Evolutionary conservation across 768 basidiomycete genomes (phyloP).

Genomic region (Macrolepiota dolichaula): DNA sequence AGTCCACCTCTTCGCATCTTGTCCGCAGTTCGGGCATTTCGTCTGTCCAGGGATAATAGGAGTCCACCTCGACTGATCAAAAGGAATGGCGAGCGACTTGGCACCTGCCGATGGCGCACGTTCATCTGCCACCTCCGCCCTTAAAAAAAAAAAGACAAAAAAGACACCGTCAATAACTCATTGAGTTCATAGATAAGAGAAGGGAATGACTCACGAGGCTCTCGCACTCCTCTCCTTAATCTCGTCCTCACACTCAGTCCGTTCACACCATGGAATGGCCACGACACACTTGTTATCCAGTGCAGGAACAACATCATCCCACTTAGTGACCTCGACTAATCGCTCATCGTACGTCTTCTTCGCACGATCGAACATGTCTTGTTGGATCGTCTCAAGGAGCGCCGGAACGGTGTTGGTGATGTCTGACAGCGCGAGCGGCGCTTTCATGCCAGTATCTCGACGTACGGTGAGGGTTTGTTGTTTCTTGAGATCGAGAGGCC

Average conservation of each 20-base stretch:
- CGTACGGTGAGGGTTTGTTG: constrained; percentile 81
- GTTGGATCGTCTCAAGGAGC: constrained; percentile 84
- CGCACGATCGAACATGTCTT: constrained; percentile 82
- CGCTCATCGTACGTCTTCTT: constrained; percentile 68
- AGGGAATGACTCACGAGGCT: constrained; percentile 49
- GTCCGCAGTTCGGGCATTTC: constrained; percentile 86
- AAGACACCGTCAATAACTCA: not conserved
- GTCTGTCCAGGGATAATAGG: constrained; percentile 81
- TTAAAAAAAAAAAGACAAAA: constrained; percentile 24
- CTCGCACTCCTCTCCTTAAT: constrained; percentile 92
- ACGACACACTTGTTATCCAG: constrained; percentile 86
- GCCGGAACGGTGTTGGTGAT: constrained; percentile 46
- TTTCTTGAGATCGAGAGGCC: constrained; percentile 87
- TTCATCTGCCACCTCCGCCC: constrained; percentile 82
- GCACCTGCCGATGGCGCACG: constrained; percentile 97
- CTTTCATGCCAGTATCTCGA: constrained; percentile 55
- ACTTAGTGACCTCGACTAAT: constrained; percentile 71
- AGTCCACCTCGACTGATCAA: constrained; percentile 83
- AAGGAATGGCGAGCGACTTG: constrained; percentile 95
- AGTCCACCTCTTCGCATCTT: constrained; percentile 92
- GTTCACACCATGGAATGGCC: constrained; percentile 96
- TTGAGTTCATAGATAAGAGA: constrained; percentile 13
- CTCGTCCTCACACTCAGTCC: constrained; percentile 90
- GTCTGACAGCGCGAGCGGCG: constrained; percentile 39
- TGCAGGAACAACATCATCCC: constrained; percentile 91